Evolutionary conservation across 78 protist species (phyloP).

Genomic region (Dictyostelium brefeldianum): DNA sequence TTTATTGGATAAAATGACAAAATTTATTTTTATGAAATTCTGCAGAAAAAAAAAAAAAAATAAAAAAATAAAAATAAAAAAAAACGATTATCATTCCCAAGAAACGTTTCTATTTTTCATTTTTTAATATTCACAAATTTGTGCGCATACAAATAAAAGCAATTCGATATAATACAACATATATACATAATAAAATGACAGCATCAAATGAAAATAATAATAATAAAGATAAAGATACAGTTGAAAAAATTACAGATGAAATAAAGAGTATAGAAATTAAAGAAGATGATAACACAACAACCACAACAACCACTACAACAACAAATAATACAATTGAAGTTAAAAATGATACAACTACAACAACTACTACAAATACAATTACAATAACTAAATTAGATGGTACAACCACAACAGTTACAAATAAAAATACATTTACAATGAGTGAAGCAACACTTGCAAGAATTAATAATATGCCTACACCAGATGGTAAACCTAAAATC

Average conservation of each 20-base stretch:
- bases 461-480: background rate
- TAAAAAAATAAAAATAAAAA: no score
- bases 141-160: no score
- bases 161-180: no score
- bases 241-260: background rate
- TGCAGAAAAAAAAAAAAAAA: no score
- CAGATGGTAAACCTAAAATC: conserved; percentile 8
- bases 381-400: background rate
- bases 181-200: background rate
- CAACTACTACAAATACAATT: background rate
- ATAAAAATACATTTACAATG: background rate
- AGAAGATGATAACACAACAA: background rate
- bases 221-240: background rate
- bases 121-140: no score
- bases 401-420: background rate
- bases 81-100: no score
- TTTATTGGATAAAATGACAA: no score
- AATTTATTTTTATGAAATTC: no score
- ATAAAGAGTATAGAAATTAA: background rate
- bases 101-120: no score
- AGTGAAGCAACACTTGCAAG: background rate
- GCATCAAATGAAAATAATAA: background rate
- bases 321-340: background rate
- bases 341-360: background rate
- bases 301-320: background rate